These are phyloP conservation scores for Nadsonia fulvescens DNA, from an alignment of 805 yeast genomes.

Conservation along the genomic window DNA sequence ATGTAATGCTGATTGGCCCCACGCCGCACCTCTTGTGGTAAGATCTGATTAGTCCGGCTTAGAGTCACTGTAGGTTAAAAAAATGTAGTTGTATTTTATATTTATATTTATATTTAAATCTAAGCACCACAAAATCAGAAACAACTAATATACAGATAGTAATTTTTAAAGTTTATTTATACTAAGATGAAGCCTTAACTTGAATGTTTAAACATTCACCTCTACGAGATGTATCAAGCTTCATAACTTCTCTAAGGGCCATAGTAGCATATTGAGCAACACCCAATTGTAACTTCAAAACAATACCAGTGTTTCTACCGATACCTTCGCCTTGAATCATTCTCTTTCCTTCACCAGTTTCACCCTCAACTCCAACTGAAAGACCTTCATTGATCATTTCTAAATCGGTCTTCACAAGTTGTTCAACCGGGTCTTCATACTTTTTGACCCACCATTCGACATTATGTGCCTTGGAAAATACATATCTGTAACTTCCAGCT, in stretches of 20 bases:
- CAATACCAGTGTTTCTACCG: too few relatives aligned
- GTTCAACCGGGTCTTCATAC: slow-evolving; percentile 48
- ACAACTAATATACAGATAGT: neutral
- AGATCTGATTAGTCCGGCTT: too few relatives aligned
- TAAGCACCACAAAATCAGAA: too few relatives aligned
- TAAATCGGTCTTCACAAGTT: slow-evolving; percentile 64
- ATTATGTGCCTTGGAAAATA: slow-evolving; percentile 47
- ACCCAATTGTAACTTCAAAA: slow-evolving; percentile 60
- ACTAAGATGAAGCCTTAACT: neutral
- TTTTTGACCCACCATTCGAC: slow-evolving; percentile 44
- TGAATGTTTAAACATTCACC: slow-evolving; percentile 12
- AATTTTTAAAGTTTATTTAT: neutral
- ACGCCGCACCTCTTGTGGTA: too few relatives aligned
- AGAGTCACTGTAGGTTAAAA: too few relatives aligned
- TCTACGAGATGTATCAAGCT: slow-evolving; percentile 18
- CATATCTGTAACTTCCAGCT: slow-evolving; percentile 72
- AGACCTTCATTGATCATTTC: slow-evolving; percentile 27
- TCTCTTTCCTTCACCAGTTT: slow-evolving; percentile 25
- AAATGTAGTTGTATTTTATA: too few relatives aligned
- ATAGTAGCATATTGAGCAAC: slow-evolving; percentile 91
- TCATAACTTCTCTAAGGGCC: slow-evolving; percentile 87
- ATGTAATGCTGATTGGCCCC: too few relatives aligned
- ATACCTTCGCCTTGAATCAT: too few relatives aligned
- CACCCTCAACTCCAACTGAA: slow-evolving; percentile 8
- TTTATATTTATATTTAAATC: too few relatives aligned